These are phyloP conservation scores for Plasmodium gonderi DNA, from an alignment of 169 alveolate species.

Conservation along the genomic window DNA sequence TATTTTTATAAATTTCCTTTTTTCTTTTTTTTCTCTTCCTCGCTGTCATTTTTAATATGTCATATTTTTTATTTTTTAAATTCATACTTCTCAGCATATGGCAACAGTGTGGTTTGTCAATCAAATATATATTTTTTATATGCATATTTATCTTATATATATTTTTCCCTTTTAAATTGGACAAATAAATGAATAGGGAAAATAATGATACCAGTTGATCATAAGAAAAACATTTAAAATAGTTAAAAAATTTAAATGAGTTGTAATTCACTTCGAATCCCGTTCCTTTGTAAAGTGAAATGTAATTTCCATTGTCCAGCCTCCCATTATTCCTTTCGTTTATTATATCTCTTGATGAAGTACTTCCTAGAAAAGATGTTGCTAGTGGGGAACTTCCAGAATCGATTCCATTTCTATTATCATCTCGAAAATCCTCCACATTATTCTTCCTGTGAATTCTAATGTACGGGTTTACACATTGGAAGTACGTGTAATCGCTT, in stretches of 20 bases:
- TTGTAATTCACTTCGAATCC: constrained; percentile 71
- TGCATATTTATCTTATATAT: constrained; percentile 31
- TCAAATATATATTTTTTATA: constrained; percentile 43
- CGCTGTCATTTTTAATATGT: background rate
- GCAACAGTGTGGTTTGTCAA: constrained; percentile 24
- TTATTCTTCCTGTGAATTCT: background rate
- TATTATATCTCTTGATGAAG: too few species aligned
- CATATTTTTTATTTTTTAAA: constrained; percentile 25
- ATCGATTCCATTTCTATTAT: background rate
- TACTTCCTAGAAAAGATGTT: too few species aligned
- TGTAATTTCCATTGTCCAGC: constrained; percentile 7
- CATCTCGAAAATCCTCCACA: background rate
- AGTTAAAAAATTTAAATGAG: constrained; percentile 57
- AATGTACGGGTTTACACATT: constrained; percentile 39
- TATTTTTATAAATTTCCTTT: background rate
- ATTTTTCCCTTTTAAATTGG: constrained; percentile 54
- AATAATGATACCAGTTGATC: constrained; percentile 64
- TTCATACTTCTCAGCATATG: background rate
- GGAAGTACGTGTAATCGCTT: constrained; percentile 51
- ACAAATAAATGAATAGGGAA: constrained; percentile 39
- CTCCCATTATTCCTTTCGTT: too few species aligned
- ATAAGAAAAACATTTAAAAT: constrained; percentile 44
- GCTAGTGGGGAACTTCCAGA: too few species aligned
- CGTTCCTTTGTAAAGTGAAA: constrained; percentile 27
- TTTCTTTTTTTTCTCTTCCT: background rate